These are phyloP conservation scores for Gossypioides kirkii DNA, from an alignment of 345 rosid species.

Conservation along the genomic window DNA sequence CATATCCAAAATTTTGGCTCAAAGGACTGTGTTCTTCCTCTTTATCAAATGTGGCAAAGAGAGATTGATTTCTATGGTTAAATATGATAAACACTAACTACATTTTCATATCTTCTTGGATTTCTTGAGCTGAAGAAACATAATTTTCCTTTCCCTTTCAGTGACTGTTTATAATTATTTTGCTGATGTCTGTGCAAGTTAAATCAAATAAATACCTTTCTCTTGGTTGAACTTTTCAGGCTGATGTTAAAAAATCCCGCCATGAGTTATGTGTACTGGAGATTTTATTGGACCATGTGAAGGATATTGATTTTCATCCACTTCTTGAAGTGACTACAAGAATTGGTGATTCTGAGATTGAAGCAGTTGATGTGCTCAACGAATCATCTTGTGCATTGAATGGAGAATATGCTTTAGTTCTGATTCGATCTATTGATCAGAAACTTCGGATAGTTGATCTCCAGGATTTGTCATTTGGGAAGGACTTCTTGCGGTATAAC, in stretches of 20 bases:
- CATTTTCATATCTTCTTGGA: background rate
- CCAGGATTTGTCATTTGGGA: slow-evolving; percentile 51
- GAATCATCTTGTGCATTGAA: slow-evolving; percentile 48
- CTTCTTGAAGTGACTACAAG: slow-evolving; percentile 58
- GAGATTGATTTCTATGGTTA: background rate
- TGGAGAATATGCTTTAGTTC: slow-evolving; percentile 54
- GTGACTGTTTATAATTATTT: background rate
- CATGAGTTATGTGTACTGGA: slow-evolving; percentile 47
- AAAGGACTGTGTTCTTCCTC: background rate
- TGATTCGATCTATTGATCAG: slow-evolving; percentile 47
- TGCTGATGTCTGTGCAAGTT: slow-evolving; percentile 2
- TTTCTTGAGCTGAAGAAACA: background rate
- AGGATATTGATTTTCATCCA: slow-evolving; percentile 62
- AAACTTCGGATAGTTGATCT: slow-evolving; percentile 68
- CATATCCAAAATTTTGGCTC: background rate
- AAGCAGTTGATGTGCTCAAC: slow-evolving; percentile 56
- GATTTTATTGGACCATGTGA: slow-evolving; percentile 51
- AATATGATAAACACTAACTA: background rate
- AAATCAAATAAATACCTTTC: slow-evolving; percentile 12
- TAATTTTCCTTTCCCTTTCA: background rate
- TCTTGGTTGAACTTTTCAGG: slow-evolving; percentile 34
- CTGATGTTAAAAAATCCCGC: slow-evolving; percentile 47
- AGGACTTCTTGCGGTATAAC: slow-evolving; percentile 60
- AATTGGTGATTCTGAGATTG: slow-evolving; percentile 57
- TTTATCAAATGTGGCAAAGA: background rate